Evolutionary conservation across 371 early-diverging fungal genomes (phyloP), one percentile per base, ranked within the genome.

Genomic region (Phascolomyces articulosus): DNA sequence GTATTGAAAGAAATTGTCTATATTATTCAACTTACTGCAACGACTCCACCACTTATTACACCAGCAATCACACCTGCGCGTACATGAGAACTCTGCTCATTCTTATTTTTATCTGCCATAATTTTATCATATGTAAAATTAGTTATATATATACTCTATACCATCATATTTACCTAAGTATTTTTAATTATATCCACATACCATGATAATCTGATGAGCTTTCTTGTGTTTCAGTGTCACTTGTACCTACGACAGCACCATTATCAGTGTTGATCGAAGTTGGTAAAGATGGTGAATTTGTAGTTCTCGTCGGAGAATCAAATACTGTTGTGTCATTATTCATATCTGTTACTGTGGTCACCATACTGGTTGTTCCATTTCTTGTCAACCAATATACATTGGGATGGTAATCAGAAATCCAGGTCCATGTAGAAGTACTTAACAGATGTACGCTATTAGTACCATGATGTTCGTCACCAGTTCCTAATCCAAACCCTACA

Each of bases 11-110:
- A 38, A 38, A 13, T 6, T 38, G 13, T 38, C 38, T 13, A 13
- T 9, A 54, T 13, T 24, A 2, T 23, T 41, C 4, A 13, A 58
- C 73, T 68, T 70, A 75, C 76, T 24, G 67, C 69, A 7, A 77
- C 77, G 0, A 78, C 78, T 16, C 69, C 68, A 3, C 71, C 78
- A 60, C 75, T 72, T 13, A 78, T 66, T 13, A 73, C 71, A 6
- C 78, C 78, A n/a, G 77, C 73, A n/a, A 71, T 67, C 11, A 73
- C 63, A 20, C 77, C 77, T 40, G 71, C 73, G 27, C 64, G 69
- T 6, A 77, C 65, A 48, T 64, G 64, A 1, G 55, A 47, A 55
- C 29, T 28, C 31, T 16, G 1, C 28, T 28, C 28, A 41, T 63
- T 21, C 18, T 40, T 8, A 18, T 44, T n/a, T 44, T 44, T 16